These are phyloP conservation scores for Venturia asperata DNA, from an alignment of 2,329 filamentous ascomycete species.

Conservation along the genomic window DNA sequence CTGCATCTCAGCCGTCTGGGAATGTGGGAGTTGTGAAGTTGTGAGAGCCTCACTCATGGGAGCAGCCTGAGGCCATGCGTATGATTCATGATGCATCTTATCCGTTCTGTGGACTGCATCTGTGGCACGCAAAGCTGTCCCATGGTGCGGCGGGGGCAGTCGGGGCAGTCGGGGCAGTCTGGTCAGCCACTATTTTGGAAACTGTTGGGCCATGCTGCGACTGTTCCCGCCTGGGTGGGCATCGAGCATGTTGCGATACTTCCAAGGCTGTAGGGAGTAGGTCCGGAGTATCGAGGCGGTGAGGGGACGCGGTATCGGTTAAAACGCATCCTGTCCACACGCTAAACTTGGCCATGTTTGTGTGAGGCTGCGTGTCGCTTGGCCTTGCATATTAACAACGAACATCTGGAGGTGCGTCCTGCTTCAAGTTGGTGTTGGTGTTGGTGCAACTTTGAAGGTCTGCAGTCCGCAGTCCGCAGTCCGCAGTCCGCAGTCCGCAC, in stretches of 20 bases:
- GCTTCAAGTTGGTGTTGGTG: no score
- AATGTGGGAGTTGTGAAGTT: no score
- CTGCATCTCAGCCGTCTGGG: neutral
- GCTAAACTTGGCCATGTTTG: neutral
- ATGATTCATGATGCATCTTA: neutral
- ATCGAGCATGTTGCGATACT: neutral
- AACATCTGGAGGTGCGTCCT: neutral
- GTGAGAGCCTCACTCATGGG: constrained; percentile 1
- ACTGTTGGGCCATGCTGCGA: neutral
- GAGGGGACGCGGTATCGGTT: neutral
- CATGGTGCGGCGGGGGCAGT: neutral
- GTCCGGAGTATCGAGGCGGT: constrained; percentile 1
- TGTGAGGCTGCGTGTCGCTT: neutral
- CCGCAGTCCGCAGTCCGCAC: no score
- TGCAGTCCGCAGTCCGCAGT: no score
- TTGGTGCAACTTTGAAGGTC: no score
- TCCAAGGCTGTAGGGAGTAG: neutral
- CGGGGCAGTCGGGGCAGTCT: neutral
- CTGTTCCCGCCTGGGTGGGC: neutral
- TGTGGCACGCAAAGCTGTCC: constrained; percentile 6
- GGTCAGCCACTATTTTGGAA: constrained; percentile 5
- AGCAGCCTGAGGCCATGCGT: neutral
- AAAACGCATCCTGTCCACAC: neutral
- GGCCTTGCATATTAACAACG: neutral
- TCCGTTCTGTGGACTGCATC: neutral